Percentiles rank a stretch among this genome's conserved stretches.
Conservation (phyloP, 78 protist genomes). For the Dictyostelium intermedium region DNA sequence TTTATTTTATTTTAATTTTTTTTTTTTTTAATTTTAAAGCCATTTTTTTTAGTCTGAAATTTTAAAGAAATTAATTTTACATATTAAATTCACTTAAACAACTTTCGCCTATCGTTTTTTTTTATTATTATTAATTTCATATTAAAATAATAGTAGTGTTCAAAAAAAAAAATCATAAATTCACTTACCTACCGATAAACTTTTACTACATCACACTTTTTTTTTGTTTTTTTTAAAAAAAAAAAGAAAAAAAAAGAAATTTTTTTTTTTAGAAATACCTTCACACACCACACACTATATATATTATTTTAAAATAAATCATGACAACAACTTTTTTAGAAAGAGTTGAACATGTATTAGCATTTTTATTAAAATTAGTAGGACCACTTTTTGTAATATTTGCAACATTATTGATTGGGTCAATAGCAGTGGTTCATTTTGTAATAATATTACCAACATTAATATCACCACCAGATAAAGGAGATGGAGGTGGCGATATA, state of each 20-base stretch:
- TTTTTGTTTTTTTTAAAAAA: neutral
- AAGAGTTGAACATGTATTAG: neutral
- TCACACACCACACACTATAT: neutral
- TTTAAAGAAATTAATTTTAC: neutral
- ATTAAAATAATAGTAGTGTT: too few species aligned
- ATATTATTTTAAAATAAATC: neutral
- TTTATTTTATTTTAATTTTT: neutral
- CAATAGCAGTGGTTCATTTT: conserved; percentile 50
- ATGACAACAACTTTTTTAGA: neutral
- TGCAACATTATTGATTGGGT: conserved; percentile 6
- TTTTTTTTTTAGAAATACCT: neutral
- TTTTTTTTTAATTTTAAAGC: neutral
- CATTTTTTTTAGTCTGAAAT: neutral
- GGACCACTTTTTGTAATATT: conserved; percentile 58
- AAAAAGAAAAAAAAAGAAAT: neutral
- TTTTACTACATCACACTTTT: neutral
- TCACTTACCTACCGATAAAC: too few species aligned
- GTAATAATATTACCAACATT: conserved; percentile 14
- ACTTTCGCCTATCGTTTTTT: neutral
- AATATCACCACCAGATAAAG: neutral
- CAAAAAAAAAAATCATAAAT: too few species aligned
- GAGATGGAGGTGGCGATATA: neutral
- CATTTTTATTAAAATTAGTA: neutral
- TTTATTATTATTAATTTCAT: neutral
- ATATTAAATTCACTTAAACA: neutral